phyloP scores from a whole-genome alignment of 78 protist species.

The Dictyostelium firmibasis region DNA sequence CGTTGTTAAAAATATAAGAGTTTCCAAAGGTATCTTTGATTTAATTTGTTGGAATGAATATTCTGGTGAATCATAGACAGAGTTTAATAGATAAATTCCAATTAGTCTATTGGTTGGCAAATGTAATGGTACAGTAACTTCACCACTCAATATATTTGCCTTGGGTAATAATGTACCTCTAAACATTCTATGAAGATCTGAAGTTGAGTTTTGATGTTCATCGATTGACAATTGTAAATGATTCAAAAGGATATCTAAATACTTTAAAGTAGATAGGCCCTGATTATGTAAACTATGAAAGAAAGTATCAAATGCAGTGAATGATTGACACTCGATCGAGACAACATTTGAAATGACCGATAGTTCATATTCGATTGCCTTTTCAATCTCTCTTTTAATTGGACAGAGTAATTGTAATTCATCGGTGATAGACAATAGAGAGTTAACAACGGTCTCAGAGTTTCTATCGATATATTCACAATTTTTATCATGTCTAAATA shows the following conservation, averaged over 20 bases:
- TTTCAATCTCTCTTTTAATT: not conserved
- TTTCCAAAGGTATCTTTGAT: not conserved
- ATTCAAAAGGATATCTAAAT: constrained; percentile 2
- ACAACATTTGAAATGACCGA: not conserved
- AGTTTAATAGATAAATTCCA: constrained; percentile 5
- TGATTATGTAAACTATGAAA: constrained; percentile 14
- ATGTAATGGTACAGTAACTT: constrained; percentile 26
- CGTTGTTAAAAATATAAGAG: not conserved
- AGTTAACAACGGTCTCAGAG: not conserved
- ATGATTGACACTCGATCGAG: constrained; percentile 19
- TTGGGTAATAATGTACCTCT: not conserved
- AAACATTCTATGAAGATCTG: not conserved
- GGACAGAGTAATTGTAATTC: constrained; percentile 21
- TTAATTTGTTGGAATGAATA: constrained; percentile 5
- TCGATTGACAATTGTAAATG: not conserved
- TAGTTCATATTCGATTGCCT: constrained; percentile 11
- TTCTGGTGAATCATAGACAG: not conserved
- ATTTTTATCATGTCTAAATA: constrained; percentile 13
- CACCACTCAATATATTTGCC: constrained; percentile 7
- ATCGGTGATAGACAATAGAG: not conserved
- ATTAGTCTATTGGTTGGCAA: constrained; percentile 12
- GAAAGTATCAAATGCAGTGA: not conserved
- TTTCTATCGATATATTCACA: not conserved
- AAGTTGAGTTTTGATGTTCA: not conserved
- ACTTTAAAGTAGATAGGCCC: not conserved